phyloP scores from a whole-genome alignment of 148 eudicot species.

The Bassia scoparia region DNA sequence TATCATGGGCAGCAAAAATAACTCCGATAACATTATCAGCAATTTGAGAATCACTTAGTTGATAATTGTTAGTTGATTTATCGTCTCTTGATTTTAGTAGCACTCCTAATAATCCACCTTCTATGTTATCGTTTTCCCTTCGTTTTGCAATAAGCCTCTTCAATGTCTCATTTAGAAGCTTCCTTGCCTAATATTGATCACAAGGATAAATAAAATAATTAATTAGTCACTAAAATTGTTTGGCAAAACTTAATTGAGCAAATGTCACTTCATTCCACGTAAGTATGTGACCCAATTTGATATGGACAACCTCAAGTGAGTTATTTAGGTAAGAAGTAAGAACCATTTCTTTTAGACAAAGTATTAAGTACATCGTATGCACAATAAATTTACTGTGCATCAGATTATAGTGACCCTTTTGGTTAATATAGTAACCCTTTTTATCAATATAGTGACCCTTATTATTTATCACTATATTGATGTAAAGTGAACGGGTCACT shows the following conservation, averaged over 20 bases:
- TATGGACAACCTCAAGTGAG: constrained; percentile 15
- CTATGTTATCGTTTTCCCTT: constrained; percentile 33
- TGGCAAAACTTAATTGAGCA: neutral
- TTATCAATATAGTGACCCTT: too few relatives aligned
- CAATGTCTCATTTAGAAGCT: constrained; percentile 49
- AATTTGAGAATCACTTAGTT: constrained; percentile 51
- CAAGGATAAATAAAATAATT: neutral
- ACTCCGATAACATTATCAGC: constrained; percentile 81
- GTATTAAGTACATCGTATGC: too few relatives aligned
- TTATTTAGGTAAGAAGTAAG: constrained; percentile 22
- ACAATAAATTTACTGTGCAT: too few relatives aligned
- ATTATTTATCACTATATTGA: too few relatives aligned
- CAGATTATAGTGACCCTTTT: too few relatives aligned
- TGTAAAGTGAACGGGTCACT: too few relatives aligned
- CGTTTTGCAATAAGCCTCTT: constrained; percentile 48
- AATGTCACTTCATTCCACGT: constrained; percentile 16
- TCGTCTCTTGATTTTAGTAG: constrained; percentile 30
- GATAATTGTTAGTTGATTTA: neutral
- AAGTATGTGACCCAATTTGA: neutral
- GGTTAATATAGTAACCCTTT: too few relatives aligned
- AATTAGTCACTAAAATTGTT: neutral
- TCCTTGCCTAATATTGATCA: constrained; percentile 52
- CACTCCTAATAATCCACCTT: constrained; percentile 51
- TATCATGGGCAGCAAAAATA: constrained; percentile 84
- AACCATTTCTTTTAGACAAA: too few relatives aligned